Percentiles rank a stretch among this genome's conserved stretches.
These are phyloP conservation scores for Leccinum subrobustum DNA, from an alignment of 1,284 basidiomycete species.

Conservation along the genomic window DNA sequence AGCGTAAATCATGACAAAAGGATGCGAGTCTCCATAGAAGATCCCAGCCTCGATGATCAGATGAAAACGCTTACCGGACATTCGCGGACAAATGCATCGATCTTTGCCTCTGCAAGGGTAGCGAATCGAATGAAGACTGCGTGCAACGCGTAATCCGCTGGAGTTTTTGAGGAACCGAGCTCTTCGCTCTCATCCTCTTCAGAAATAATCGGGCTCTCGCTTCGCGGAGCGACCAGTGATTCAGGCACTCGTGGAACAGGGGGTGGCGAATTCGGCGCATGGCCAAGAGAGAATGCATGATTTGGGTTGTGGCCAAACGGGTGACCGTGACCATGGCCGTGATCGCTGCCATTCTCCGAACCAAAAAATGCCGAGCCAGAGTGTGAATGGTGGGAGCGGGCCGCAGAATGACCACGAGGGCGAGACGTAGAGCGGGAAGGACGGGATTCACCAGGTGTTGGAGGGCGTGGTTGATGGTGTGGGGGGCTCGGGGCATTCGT, in stretches of 20 bases:
- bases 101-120: slow-evolving; percentile 73
- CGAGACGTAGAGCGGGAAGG: slow-evolving; percentile 43
- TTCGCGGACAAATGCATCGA: slow-evolving; percentile 69
- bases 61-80: slow-evolving; percentile 52
- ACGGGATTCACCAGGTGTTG: slow-evolving; percentile 58
- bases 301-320: slow-evolving; percentile 32
- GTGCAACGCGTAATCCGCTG: slow-evolving; percentile 84
- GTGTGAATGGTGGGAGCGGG: slow-evolving; percentile 71
- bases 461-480: slow-evolving; percentile 45
- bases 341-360: slow-evolving; percentile 70
- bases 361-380: slow-evolving; percentile 67
- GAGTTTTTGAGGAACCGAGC: slow-evolving; percentile 70
- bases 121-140: slow-evolving; percentile 86
- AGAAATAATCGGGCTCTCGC: slow-evolving; percentile 49
- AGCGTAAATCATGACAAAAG: background rate
- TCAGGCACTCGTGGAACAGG: slow-evolving; percentile 75
- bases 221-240: slow-evolving; percentile 45
- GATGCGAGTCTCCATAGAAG: background rate
- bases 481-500: slow-evolving; percentile 40
- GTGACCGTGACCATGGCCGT: slow-evolving; percentile 38
- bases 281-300: slow-evolving; percentile 25
- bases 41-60: background rate
- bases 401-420: slow-evolving; percentile 54
- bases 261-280: slow-evolving; percentile 58
- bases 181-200: slow-evolving; percentile 67